Evolutionary conservation across 345 rosid species (phyloP), one percentile per base, ranked within the genome.

Genomic region (Laguncularia racemosa): DNA sequence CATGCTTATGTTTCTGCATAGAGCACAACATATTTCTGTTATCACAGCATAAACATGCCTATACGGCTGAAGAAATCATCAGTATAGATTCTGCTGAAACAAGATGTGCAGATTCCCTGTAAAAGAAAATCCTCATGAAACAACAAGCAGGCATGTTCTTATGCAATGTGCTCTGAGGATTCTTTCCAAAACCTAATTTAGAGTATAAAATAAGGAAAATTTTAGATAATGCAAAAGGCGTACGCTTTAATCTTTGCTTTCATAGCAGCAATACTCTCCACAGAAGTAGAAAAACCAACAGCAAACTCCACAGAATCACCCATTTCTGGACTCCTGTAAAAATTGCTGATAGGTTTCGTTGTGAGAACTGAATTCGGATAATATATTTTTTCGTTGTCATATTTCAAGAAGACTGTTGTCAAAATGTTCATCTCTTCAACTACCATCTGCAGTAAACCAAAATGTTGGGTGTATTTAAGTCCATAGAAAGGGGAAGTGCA

Each of bases 281-380:
- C 66, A 23, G 90, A 75, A 5, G 90, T 84, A 1, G 81, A 73
- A 45, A 86, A 44, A 20, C 80, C 67, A 13, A 86, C 55, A 0
- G 78, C 62, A 72, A 86, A 86, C 52, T 79, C 95, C 20, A 81
- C 69, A n/a, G 80, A 73, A 61, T 86, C 91, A 21, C 86, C 70
- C 95, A 86, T 86, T 53, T 84, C 84, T 0, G 95, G 90, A 62
- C 95, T 84, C 53, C 95, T 81, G 61, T 81, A 79, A 69, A 67
- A 81, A 14, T 81, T 81, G 68, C 86, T 73, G 67, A 81, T 78
- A 6, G 84, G 77, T 71, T 81, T 78, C 0, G 71, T 71, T 19
- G 73, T 66, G 56, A 82, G 57, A 72, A 78, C 81, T 2, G 85
- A 55, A 67, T 87, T 87, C 0, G 85, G 76, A 51, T 81, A 83